A percentile compares a stretch with the other conserved stretches of the same genome.
Conservation (phyloP, 179 eudicot species). For the Corrigiola litoralis region DNA sequence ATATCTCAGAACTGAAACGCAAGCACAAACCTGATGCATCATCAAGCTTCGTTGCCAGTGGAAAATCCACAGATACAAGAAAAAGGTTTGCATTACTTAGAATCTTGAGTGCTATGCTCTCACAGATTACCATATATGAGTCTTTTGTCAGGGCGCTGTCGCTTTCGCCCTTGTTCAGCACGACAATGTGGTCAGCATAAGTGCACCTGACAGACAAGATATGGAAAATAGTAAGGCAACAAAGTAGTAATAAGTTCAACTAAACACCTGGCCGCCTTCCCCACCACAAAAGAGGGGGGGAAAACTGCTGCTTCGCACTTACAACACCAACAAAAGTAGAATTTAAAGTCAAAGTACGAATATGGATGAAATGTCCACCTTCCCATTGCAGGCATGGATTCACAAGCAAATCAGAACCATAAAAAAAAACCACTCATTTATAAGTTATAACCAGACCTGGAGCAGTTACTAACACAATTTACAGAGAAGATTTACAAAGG, state of each 20-base stretch:
- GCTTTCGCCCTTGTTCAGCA: slow-evolving; percentile 42
- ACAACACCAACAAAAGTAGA: not conserved
- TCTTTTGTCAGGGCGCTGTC: slow-evolving; percentile 44
- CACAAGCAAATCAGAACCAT: too few relatives aligned
- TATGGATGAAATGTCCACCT: too few relatives aligned
- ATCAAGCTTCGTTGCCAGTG: slow-evolving; percentile 59
- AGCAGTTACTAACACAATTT: too few relatives aligned
- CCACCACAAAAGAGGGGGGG: not conserved
- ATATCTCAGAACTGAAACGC: slow-evolving; percentile 76
- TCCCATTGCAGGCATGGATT: too few relatives aligned
- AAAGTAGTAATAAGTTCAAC: not conserved
- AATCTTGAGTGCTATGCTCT: slow-evolving; percentile 75
- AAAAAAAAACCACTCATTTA: too few relatives aligned
- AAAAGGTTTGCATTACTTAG: slow-evolving; percentile 76
- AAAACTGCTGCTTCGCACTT: not conserved
- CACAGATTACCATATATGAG: slow-evolving; percentile 63
- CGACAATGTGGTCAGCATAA: slow-evolving; percentile 62
- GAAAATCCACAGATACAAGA: slow-evolving; percentile 83
- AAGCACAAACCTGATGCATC: slow-evolving; percentile 80
- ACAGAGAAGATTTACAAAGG: too few relatives aligned
- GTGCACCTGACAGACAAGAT: slow-evolving; percentile 66
- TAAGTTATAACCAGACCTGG: too few relatives aligned
- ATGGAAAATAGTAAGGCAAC: slow-evolving; percentile 7
- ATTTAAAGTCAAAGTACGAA: too few relatives aligned
- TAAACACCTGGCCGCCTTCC: not conserved